These are phyloP conservation scores for Cunninghamia lanceolata DNA, from an alignment of 75 land plant genomes.

Conservation along the genomic window DNA sequence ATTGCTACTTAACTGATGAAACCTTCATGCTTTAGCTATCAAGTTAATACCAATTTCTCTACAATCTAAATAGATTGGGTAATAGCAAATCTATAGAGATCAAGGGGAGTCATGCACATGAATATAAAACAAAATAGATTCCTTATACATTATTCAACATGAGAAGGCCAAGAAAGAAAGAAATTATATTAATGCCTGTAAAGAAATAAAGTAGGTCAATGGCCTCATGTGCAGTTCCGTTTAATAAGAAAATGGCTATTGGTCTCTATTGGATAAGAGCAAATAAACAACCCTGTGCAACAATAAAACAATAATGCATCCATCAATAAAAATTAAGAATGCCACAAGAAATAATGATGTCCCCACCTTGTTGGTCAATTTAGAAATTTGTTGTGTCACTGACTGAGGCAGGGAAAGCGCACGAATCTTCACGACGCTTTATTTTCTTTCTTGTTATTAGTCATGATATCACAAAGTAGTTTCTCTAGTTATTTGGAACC, in stretches of 20 bases:
- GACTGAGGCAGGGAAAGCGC: background rate
- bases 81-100: background rate
- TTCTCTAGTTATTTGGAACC: background rate
- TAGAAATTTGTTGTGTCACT: background rate
- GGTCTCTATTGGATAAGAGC: background rate
- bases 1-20: background rate
- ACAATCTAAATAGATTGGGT: background rate
- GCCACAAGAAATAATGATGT: background rate
- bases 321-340: background rate
- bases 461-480: background rate
- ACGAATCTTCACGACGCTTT: background rate
- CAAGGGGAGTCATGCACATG: background rate
- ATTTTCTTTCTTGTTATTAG: background rate
- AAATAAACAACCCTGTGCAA: background rate
- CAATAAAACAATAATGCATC: background rate
- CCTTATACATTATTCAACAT: background rate
- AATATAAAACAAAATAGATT: background rate
- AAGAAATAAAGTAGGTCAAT: background rate
- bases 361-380: background rate
- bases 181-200: background rate
- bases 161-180: background rate
- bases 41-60: background rate
- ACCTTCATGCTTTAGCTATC: background rate
- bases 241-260: background rate
- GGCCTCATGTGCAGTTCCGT: background rate